Evolutionary conservation across 345 rosid species (phyloP).

Genomic region (Hevea brasiliensis): DNA sequence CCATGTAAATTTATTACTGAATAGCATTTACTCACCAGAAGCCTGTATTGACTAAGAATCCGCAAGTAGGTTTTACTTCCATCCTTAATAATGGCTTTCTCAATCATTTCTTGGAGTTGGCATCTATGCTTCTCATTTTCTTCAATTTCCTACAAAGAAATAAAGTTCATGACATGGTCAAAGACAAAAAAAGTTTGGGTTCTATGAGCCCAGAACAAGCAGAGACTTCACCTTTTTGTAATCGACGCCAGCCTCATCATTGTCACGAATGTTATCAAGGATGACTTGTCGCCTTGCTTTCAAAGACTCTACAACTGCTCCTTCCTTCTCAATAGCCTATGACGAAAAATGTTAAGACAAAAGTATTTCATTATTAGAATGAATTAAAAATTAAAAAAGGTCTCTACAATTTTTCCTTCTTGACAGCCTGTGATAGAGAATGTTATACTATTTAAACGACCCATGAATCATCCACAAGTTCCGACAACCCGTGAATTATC

Average conservation of each 20-base stretch:
- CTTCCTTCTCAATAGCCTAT: conserved; percentile 66
- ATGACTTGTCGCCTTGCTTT: conserved; percentile 79
- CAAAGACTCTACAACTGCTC: conserved; percentile 54
- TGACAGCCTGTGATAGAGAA: not conserved
- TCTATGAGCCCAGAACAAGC: conserved; percentile 2
- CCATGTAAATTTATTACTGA: not conserved
- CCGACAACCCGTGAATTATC: too few species aligned
- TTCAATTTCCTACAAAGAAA: conserved; percentile 66
- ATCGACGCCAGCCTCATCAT: conserved; percentile 84
- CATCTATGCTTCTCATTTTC: conserved; percentile 79
- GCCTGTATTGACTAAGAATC: conserved; percentile 84
- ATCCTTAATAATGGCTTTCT: conserved; percentile 74
- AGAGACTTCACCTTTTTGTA: conserved; percentile 63
- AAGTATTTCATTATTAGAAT: not conserved
- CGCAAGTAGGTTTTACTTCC: conserved; percentile 84
- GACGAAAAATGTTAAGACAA: not conserved
- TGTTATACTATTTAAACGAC: not conserved
- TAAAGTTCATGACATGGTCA: conserved; percentile 12
- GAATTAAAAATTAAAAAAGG: not conserved
- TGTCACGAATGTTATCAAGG: conserved; percentile 95
- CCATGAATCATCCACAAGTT: not conserved
- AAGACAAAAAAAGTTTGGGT: conserved; percentile 10
- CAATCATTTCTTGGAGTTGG: conserved; percentile 78
- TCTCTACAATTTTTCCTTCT: not conserved
- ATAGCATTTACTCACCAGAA: conserved; percentile 65